A percentile compares a stretch with the other conserved stretches of the same genome.
These are phyloP conservation scores for Pseudoscleropodium purum DNA, from an alignment of 225 moss, liverwort and hornwort species.

Conservation along the genomic window DNA sequence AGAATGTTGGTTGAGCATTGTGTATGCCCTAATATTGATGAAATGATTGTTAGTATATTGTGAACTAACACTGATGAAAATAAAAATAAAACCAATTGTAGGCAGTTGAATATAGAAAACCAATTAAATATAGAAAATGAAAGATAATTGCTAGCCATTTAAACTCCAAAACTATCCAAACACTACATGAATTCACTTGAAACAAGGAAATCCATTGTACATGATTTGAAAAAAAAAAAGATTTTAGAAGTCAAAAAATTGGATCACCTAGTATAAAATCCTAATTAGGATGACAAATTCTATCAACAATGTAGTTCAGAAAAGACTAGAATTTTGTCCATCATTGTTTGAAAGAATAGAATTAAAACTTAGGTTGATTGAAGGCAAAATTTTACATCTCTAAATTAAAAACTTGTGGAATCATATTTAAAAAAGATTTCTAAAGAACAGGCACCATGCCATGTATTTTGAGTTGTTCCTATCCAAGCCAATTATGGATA, in stretches of 20 bases:
- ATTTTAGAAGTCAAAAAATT: neutral
- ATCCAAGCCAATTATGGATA: neutral
- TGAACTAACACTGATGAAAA: neutral
- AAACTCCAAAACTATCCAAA: neutral
- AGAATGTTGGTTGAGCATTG: neutral
- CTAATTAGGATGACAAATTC: neutral
- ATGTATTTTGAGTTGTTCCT: neutral
- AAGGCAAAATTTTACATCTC: neutral
- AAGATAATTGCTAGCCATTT: neutral
- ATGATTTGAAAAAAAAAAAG: neutral
- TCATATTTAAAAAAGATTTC: neutral
- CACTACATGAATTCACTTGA: neutral
- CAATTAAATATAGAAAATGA: neutral
- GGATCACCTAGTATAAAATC: accelerated
- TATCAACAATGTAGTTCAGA: neutral
- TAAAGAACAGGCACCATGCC: accelerated
- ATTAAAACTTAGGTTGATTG: neutral
- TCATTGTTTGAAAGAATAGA: neutral
- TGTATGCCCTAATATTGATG: neutral
- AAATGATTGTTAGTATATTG: neutral
- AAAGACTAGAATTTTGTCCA: accelerated
- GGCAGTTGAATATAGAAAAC: neutral
- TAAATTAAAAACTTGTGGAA: neutral
- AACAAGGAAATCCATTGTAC: neutral
- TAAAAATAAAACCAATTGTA: neutral